Percentiles rank a stretch among this genome's conserved stretches.
phyloP scores from a whole-genome alignment of 2,329 filamentous ascomycete genomes.

The Beauveria bassiana region DNA sequence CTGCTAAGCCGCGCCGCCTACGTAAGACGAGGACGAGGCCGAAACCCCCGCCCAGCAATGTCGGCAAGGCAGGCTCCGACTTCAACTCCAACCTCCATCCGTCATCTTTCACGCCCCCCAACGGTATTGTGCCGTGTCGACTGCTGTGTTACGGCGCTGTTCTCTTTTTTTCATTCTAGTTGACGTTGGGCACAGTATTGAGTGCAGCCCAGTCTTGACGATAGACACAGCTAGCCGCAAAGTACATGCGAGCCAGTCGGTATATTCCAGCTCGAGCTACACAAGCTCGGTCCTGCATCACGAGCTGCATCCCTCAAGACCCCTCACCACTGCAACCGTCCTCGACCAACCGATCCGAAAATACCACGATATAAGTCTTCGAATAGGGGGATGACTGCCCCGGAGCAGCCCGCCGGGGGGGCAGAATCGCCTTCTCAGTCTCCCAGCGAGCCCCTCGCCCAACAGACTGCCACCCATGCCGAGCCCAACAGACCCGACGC shows the following conservation, averaged over 20 bases:
- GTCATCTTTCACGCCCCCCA: neutral
- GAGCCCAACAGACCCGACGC: neutral
- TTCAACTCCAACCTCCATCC: slow-evolving; percentile 2
- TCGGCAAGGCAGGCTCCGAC: neutral
- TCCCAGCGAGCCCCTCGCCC: neutral
- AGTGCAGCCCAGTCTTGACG: neutral
- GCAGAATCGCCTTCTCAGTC: neutral
- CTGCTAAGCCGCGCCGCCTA: neutral
- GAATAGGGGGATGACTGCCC: slow-evolving; percentile 5
- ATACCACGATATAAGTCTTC: neutral
- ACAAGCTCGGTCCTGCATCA: neutral
- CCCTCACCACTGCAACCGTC: neutral
- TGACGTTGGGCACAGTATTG: neutral
- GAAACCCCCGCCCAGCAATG: neutral
- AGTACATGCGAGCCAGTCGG: neutral
- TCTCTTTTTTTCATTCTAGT: neutral
- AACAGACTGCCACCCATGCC: neutral
- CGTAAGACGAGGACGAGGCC: neutral
- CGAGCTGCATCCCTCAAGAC: neutral
- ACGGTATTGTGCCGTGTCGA: neutral
- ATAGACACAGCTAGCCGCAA: neutral
- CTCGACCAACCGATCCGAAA: neutral
- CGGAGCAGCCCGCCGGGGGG: slow-evolving; percentile 8
- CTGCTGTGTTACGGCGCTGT: neutral
- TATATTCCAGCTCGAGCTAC: neutral